These are phyloP conservation scores for Gossypium lobatum DNA, from an alignment of 441 rosid species.

Conservation along the genomic window DNA sequence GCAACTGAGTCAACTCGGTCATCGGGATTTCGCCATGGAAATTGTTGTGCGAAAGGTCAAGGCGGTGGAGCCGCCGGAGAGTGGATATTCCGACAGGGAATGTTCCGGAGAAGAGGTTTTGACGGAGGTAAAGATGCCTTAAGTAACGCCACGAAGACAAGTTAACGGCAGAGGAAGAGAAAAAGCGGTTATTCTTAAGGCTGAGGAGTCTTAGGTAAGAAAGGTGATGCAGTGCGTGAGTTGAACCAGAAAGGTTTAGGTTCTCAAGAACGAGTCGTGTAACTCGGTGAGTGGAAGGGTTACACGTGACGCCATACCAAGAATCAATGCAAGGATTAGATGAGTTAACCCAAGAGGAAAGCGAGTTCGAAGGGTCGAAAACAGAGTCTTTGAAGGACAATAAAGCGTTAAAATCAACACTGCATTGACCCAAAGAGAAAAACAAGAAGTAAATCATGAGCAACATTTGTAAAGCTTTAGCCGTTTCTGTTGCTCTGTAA, in stretches of 20 bases:
- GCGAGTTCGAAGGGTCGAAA: slow-evolving; percentile 10
- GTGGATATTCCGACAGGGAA: slow-evolving; percentile 9
- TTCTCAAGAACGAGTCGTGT: slow-evolving; percentile 13
- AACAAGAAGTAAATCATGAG: neutral
- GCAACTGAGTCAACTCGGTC: slow-evolving; percentile 7
- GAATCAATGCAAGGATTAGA: slow-evolving; percentile 9
- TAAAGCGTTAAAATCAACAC: slow-evolving; percentile 4
- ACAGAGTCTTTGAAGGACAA: slow-evolving; percentile 8
- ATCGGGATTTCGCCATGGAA: slow-evolving; percentile 4
- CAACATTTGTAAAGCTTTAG: neutral
- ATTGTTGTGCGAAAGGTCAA: slow-evolving; percentile 5
- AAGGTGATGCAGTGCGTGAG: neutral
- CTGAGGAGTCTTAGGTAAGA: slow-evolving; percentile 9
- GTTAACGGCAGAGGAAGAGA: slow-evolving; percentile 6
- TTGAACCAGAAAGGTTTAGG: slow-evolving; percentile 8
- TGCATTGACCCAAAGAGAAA: slow-evolving; percentile 6
- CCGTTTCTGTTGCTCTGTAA: neutral
- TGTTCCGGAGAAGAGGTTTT: neutral
- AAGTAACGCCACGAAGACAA: slow-evolving; percentile 8
- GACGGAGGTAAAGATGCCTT: slow-evolving; percentile 9
- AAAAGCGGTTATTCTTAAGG: slow-evolving; percentile 5
- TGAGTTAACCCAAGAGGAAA: slow-evolving; percentile 11
- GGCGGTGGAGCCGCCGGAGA: slow-evolving; percentile 1
- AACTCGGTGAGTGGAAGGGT: slow-evolving; percentile 6
- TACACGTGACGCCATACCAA: slow-evolving; percentile 12